These are phyloP conservation scores for Canavalia ensiformis DNA, from an alignment of 306 rosid species.

Conservation along the genomic window DNA sequence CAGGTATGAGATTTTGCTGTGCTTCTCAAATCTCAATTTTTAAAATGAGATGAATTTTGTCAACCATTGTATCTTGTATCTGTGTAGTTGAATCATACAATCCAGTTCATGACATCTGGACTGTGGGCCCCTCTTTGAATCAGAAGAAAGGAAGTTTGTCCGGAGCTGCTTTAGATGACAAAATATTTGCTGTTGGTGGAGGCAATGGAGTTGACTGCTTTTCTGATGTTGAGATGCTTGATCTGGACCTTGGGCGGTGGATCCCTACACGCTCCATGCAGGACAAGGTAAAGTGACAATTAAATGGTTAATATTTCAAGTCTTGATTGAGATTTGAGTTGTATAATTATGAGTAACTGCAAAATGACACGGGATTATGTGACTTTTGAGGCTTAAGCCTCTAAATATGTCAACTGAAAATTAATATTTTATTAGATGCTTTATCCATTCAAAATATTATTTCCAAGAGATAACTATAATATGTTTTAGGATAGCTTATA, in stretches of 20 bases:
- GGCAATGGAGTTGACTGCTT: slow-evolving; percentile 77
- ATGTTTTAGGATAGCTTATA: slow-evolving; percentile 11
- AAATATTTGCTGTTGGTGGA: slow-evolving; percentile 87
- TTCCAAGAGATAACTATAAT: slow-evolving; percentile 17
- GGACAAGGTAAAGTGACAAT: slow-evolving; percentile 67
- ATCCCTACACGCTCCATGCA: slow-evolving; percentile 78
- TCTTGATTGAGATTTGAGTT: slow-evolving; percentile 39
- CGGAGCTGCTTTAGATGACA: slow-evolving; percentile 67
- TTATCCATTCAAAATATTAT: slow-evolving; percentile 8
- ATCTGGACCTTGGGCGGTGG: slow-evolving; percentile 87
- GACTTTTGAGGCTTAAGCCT: slow-evolving; percentile 40
- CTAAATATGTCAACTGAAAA: slow-evolving; percentile 27
- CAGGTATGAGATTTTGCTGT: slow-evolving; percentile 63
- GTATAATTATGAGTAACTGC: slow-evolving; percentile 29
- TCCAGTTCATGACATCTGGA: slow-evolving; percentile 67
- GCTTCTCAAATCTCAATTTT: slow-evolving; percentile 32
- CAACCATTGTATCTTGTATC: slow-evolving; percentile 39
- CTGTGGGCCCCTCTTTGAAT: slow-evolving; percentile 69
- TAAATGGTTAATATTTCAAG: slow-evolving; percentile 29
- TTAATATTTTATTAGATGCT: neutral
- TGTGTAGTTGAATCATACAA: slow-evolving; percentile 79
- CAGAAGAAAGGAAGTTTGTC: slow-evolving; percentile 82
- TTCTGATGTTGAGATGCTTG: slow-evolving; percentile 92
- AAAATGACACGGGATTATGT: slow-evolving; percentile 11
- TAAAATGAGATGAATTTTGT: slow-evolving; percentile 3